Evolutionary conservation across 192 early-diverging fungal species (phyloP).

Genomic region (Backusella sp.): DNA sequence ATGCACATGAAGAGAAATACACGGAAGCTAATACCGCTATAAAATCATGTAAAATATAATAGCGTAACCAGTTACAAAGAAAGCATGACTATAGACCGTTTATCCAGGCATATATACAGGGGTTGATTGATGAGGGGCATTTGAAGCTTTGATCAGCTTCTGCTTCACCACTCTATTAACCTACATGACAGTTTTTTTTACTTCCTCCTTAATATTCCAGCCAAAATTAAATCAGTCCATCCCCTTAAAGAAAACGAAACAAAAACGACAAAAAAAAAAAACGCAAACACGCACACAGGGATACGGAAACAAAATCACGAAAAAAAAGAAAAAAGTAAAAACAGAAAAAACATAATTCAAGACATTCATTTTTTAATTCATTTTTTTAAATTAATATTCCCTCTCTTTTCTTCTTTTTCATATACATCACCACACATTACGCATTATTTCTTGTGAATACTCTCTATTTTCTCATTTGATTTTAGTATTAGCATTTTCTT

Average conservation of each 20-base stretch:
- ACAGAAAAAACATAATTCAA: neutral
- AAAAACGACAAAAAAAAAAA: neutral
- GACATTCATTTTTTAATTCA: neutral
- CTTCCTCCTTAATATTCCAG: constrained; percentile 1
- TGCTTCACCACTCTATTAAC: neutral
- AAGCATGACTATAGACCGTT: constrained; percentile 26
- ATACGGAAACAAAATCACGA: neutral
- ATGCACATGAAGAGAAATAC: neutral
- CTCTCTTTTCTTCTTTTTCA: too few species aligned
- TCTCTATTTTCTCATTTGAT: too few species aligned
- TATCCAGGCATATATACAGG: constrained; percentile 23
- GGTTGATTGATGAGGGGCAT: constrained; percentile 10
- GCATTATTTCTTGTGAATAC: too few species aligned
- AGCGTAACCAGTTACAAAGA: constrained; percentile 12
- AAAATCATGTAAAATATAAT: neutral
- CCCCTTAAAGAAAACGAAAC: neutral
- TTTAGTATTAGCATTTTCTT: too few species aligned
- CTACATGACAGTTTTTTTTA: neutral
- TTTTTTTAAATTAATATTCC: neutral
- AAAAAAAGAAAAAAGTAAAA: neutral
- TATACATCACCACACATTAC: too few species aligned
- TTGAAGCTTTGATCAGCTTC: constrained; percentile 10
- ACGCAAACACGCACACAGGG: neutral
- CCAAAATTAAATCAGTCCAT: constrained; percentile 3
- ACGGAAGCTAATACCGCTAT: neutral